Base-by-base conservation (phyloP, 2,329 filamentous ascomycete genomes). In the Aspergillus hiratsukae region DNA sequence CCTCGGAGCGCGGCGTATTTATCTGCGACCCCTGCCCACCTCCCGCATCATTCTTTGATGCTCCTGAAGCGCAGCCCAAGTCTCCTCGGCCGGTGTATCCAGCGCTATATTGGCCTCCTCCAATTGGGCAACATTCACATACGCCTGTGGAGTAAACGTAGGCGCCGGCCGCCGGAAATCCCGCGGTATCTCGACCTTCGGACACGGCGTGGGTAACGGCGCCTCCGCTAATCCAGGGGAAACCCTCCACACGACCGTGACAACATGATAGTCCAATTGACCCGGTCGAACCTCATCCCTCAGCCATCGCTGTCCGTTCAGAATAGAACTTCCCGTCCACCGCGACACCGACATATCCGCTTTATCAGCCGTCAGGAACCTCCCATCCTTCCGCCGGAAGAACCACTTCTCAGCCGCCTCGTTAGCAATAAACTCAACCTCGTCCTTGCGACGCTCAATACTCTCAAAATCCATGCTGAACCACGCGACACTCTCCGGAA, bases 391-490 rank as follows among this genome's bases (percentile, higher is more conserved):
- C 19, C 72, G 67, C 54, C 57, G 65, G 57, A 75, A 74, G 46
- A 66, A 66, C 74, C 72, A 76, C n/a, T 58, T 61, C 28, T 69
- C 63, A 1, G 68, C 58, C 53, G 72, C 72, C 51, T 73, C 64
- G 14, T 68, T 59, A 4, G 76, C 75, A n/a, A 83, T 77, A 7
- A 64, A 62, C 43, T 80, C 69, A 3, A 83, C 64, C 61, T 82
- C 78, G 0, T 58, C 62, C 53, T 73, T 75, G 58, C 80, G 80
- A 11, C 77, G 69, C 51, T 76, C 71, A 6, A 82, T 55, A 2
- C 76, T 78, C 65, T 83, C 81, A 17, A 81, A 65, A 43, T 81
- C 78, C 4, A 81, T 68, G 27, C 66, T 63, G 2, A 83, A 61
- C 48, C 76, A 71, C 1, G 65, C 61, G 17, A 80, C 67, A 3